Evolutionary conservation across 2,329 filamentous ascomycete species (phyloP), one percentile per base, ranked within the genome.

Genomic region (Calonectria henricotiae): DNA sequence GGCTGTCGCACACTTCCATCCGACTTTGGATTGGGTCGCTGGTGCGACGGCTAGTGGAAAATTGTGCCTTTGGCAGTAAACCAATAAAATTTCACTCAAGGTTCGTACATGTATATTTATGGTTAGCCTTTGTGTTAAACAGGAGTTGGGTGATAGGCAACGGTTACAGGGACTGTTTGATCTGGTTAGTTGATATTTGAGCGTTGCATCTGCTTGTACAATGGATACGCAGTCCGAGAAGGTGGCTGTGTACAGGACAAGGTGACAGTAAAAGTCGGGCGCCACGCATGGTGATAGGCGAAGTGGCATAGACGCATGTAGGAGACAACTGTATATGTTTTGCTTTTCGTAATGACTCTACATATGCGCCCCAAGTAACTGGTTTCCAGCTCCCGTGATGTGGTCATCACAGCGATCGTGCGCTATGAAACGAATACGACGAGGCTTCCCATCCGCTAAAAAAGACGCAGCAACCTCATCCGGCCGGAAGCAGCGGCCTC

Each of bases 1-100:
- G 3, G 94, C 96, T 0, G 96, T 97, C 0, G 93, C 95, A 0
- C 93, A 95, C 61, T 96, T 98, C 76, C 96, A 99, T 81, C 93
- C 94, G 0, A 93, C 89, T 0, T 86, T 90, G 81, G 93, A 98
- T 79, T 99, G 96, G 96, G 92, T 99, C 41, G 95, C 93, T 0
- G 96, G 93, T 2, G 96, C 95, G 0, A 98, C 93, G 0, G 94
- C 93, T 0, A 97, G 94, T 79, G 96, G 96, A 2, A 98, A 98
- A 83, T 82, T 98, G 30, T 97, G 93, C 81, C 83, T 99, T 41
- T 99, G 96, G 95, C 92, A 92, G 87, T 98, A 80, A 83, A 1
- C 32, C 49, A 41, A 20, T 15, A 3, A 35, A 39, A 12, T 4
- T 47, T 46, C 20, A 44, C 27, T 0, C 15, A 27, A 27, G 32